Base-by-base conservation (phyloP, 108 stramenopile genomes). In the Fistulifera solaris region DNA sequence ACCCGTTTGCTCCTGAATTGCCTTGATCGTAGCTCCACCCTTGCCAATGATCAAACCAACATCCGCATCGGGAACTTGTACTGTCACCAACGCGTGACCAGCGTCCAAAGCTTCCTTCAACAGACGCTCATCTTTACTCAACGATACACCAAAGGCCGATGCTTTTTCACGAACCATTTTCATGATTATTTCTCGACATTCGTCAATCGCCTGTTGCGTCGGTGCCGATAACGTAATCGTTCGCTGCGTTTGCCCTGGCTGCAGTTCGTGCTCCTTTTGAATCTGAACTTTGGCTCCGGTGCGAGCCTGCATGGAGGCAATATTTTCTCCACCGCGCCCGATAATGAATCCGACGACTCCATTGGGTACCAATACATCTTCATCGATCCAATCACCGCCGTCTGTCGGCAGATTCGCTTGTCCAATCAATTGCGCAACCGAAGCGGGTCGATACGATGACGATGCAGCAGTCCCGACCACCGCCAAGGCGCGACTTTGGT, bases 1-100 rank as follows among this genome's bases (percentile, higher is more conserved):
- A n/a, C 92, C 89, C 21, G 85, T 89, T 31, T 76, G 75, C 25
- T 86, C 87, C 65, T 99, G 96, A 41, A 99, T 90, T 38, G 69
- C 67, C 28, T 84, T 80, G 63, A 99, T 96, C 43, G 89, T 96
- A 10, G 67, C 52, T 18, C 98, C 98, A 0, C 89, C 93, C 70
- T 91, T 95, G 16, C 98, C 98, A 68, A 99, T 99, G 58, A 99
- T 85, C 15, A 98, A 78, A 6, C 98, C 98, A 0, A 97, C 95
- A 54, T 88, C 86, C 17, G 70, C 78, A 63, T 91, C 84, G 45
- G 91, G 94, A 1, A 96, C 88, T 45, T 78, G 68, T 15, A 93
- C 71, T 26, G 64, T 79, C 46, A 88, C 83, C 38, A 79, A 71
- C 0, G 56, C 63, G 48, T 93, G 90, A 45, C 90, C 90, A 27